These are phyloP conservation scores for Tricholoma bakamatsutake DNA, from an alignment of 768 basidiomycete species.

Conservation along the genomic window DNA sequence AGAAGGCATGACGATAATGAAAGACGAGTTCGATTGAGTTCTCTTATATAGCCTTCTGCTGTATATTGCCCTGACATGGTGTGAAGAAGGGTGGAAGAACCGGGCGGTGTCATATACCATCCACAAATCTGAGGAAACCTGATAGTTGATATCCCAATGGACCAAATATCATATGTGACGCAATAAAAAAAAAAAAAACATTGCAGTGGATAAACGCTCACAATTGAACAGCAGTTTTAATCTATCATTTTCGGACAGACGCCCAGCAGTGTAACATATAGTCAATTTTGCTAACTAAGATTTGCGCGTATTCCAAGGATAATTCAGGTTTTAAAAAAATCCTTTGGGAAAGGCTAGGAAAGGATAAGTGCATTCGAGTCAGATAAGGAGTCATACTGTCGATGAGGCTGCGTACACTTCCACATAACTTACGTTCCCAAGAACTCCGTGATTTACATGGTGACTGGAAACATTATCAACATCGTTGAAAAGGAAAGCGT, in stretches of 20 bases:
- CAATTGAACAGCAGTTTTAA: not conserved
- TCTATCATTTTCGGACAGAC: not conserved
- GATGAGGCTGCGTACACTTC: not conserved
- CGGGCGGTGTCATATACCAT: not conserved
- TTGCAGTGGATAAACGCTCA: not conserved
- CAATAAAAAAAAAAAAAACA: not conserved
- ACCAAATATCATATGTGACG: not conserved
- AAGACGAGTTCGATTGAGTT: not conserved
- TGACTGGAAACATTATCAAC: not conserved
- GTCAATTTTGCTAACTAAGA: not conserved
- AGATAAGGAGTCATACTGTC: not conserved
- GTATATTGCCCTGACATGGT: not conserved
- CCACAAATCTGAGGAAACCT: not conserved
- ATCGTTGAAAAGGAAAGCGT: too few relatives aligned
- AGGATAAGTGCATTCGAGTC: not conserved
- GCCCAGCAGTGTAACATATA: not conserved
- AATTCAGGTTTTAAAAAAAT: not conserved
- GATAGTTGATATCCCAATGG: not conserved
- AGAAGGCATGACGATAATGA: constrained; percentile 5
- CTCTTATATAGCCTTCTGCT: not conserved
- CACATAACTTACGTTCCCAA: not conserved
- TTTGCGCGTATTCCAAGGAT: not conserved
- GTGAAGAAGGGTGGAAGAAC: not conserved
- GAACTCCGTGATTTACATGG: not conserved
- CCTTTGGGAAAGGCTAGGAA: not conserved